Percentiles rank a stretch among this genome's conserved stretches.
Evolutionary conservation across 2,329 filamentous ascomycete species (phyloP).

Genomic region (Talaromyces rugulosus): DNA sequence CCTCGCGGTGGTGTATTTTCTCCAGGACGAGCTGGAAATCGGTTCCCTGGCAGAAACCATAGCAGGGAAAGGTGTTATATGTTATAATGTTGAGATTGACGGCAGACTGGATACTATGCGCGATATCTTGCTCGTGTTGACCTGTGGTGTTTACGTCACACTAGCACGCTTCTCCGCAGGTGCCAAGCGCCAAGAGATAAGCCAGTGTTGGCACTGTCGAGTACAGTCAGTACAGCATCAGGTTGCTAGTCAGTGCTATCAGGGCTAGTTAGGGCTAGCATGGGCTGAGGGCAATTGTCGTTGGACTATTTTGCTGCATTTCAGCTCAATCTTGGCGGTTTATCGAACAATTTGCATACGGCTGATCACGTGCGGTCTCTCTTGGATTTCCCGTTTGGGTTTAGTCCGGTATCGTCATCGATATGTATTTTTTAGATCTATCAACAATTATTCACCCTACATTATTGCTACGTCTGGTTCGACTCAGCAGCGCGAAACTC

Average conservation of each 20-base stretch:
- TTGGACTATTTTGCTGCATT: background rate
- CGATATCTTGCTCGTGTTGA: background rate
- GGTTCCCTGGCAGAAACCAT: background rate
- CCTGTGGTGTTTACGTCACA: background rate
- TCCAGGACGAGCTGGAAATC: background rate
- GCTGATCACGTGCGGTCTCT: background rate
- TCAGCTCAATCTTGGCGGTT: background rate
- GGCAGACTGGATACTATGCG: background rate
- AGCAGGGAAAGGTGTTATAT: too few species aligned
- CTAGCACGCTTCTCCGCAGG: background rate
- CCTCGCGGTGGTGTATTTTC: background rate
- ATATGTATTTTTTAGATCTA: background rate
- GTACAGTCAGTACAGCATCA: too few species aligned
- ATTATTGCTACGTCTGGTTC: background rate
- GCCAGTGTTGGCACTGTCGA: background rate
- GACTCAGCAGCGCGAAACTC: conserved; percentile 21
- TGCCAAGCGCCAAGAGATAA: background rate
- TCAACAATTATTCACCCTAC: background rate
- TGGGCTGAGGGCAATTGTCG: background rate
- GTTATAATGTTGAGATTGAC: too few species aligned
- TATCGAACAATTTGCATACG: too few species aligned
- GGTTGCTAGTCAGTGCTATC: background rate
- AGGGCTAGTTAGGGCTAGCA: background rate
- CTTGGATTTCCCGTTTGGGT: background rate
- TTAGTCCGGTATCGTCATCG: background rate